A percentile compares a stretch with the other conserved stretches of the same genome.
These are phyloP conservation scores for Leccinum uliginosum DNA, from an alignment of 768 basidiomycete genomes.

Conservation along the genomic window DNA sequence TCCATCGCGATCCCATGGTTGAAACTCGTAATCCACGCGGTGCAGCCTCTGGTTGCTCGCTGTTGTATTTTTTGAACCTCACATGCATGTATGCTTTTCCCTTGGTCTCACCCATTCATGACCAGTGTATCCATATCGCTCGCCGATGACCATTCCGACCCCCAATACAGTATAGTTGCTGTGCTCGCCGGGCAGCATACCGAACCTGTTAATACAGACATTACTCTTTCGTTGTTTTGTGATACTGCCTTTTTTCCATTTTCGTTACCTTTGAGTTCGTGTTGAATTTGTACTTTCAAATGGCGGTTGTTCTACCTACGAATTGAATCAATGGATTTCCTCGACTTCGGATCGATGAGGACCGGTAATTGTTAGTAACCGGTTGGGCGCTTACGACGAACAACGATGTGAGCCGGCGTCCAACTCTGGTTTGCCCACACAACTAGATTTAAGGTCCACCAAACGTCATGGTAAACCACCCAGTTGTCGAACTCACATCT, in stretches of 20 bases:
- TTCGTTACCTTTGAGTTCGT: neutral
- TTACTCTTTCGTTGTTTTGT: slow-evolving; percentile 5
- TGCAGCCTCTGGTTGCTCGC: neutral
- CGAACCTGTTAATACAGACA: slow-evolving; percentile 23
- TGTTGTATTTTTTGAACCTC: slow-evolving; percentile 11
- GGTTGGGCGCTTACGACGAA: neutral
- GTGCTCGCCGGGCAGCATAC: slow-evolving; percentile 24
- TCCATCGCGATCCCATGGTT: slow-evolving; percentile 21
- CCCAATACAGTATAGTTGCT: slow-evolving; percentile 25
- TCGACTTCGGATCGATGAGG: neutral
- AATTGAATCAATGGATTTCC: slow-evolving; percentile 8
- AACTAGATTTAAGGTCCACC: neutral
- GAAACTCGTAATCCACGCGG: neutral
- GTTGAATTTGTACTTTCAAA: slow-evolving; percentile 8
- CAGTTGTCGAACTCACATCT: slow-evolving; percentile 73
- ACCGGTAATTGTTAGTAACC: slow-evolving; percentile 10
- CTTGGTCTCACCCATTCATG: slow-evolving; percentile 3
- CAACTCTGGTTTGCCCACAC: neutral
- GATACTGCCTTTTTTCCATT: neutral
- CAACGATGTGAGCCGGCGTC: neutral
- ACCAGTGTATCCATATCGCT: slow-evolving; percentile 31
- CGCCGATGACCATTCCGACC: slow-evolving; percentile 15
- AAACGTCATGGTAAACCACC: slow-evolving; percentile 55
- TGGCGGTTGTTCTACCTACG: neutral
- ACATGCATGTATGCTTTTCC: slow-evolving; percentile 12